Percentiles rank a stretch among this genome's conserved stretches.
Evolutionary conservation across 2,329 filamentous ascomycete species (phyloP).

Genomic region (Fusarium nisikadoi): DNA sequence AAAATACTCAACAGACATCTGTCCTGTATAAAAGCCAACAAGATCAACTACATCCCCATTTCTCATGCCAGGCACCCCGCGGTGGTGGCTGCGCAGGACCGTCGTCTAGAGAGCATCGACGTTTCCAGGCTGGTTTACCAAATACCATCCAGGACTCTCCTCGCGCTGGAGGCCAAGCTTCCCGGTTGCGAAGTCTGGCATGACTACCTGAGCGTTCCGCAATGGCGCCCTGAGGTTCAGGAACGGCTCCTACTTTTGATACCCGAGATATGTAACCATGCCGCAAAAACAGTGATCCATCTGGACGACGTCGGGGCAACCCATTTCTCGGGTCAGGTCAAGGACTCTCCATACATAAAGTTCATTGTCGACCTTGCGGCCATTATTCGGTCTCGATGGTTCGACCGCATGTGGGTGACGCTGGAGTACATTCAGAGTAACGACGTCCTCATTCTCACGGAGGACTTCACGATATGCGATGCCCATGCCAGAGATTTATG

Average conservation of each 20-base stretch:
- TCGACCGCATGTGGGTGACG: not conserved
- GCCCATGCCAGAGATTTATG: not conserved
- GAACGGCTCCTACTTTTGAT: not conserved
- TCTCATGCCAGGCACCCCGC: not conserved
- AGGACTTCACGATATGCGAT: not conserved
- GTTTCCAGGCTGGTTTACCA: not conserved
- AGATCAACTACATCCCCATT: not conserved
- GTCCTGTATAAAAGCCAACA: not conserved
- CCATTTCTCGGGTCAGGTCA: rapidly evolving
- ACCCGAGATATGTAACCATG: not conserved
- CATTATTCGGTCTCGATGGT: not conserved
- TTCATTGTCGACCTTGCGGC: not conserved
- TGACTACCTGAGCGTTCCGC: not conserved
- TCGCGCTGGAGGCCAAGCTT: not conserved
- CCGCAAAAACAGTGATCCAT: not conserved
- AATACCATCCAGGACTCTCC: not conserved
- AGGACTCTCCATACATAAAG: not conserved
- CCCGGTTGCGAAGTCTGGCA: not conserved
- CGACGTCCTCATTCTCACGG: not conserved
- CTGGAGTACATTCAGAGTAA: not conserved
- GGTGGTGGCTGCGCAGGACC: not conserved
- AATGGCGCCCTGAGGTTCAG: not conserved
- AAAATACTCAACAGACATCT: not conserved
- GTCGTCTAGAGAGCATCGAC: not conserved
- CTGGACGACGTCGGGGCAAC: not conserved